Evolutionary conservation across 208 protist species (phyloP), one percentile per base, ranked within the genome.

Genomic region (Leishmania mexicana): DNA sequence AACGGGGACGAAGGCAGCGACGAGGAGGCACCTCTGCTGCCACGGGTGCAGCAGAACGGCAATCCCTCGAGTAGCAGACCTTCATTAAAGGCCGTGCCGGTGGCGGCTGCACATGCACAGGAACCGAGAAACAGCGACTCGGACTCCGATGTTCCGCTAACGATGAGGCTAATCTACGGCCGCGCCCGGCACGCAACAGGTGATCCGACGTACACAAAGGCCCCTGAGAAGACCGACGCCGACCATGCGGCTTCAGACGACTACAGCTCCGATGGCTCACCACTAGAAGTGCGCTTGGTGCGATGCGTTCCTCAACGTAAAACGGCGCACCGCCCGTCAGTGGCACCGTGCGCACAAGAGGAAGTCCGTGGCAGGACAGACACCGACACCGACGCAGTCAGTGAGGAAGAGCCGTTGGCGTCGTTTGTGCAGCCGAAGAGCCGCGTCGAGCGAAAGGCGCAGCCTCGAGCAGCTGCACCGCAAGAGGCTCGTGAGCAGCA

Each of bases 111-210:
- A 5, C 31, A 54, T 38, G 19, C 4, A 76, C 17, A n/a, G 60
- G 58, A 53, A 65, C 31, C 3, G 40, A 76, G 24, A 73, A 53
- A 62, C 70, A 49, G 60, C 62, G 80, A 74, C 17, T 31, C 64
- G 35, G 85, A 88, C 53, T 83, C 81, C 5, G 85, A 88, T n/a
- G 64, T 64, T 1, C 81, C 78, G 24, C 57, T 85, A 10, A 40
- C 79, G 13, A 75, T 85, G 3, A 53, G 42, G 45, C 81, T 83
- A 35, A 67, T 86, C 31, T 82, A 73, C 70, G 53, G 35, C n/a
- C 1, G n/a, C 11, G 53, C 70, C 38, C 58, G 79, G 54, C 78
- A 79, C 35, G 83, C 79, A 51, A 76, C 78, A 42, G 78, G 78
- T 45, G 68, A 71, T n/a, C 67, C 74, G 4, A 58, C 64, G 38